phyloP scores from a whole-genome alignment of 768 basidiomycete species.

The Boletales sp. region DNA sequence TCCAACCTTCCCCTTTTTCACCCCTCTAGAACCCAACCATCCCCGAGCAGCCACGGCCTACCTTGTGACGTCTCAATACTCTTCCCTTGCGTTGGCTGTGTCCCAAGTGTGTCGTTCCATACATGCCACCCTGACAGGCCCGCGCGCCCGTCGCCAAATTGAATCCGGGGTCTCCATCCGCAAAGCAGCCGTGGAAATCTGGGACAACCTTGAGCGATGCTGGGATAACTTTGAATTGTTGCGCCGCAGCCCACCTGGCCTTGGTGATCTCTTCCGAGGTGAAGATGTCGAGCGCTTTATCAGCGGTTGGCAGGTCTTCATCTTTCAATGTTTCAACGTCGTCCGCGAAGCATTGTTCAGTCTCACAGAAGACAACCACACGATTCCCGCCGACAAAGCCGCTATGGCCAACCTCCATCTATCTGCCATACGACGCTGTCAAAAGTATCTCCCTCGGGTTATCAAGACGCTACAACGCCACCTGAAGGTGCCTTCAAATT shows the following conservation, averaged over 20 bases:
- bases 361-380: constrained; percentile 43
- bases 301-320: constrained; percentile 88
- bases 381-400: constrained; percentile 44
- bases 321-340: constrained; percentile 89
- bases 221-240: constrained; percentile 83
- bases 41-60: constrained; percentile 42
- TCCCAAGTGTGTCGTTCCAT: constrained; percentile 75
- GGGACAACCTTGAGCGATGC: constrained; percentile 75
- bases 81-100: constrained; percentile 70
- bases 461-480: constrained; percentile 52
- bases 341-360: constrained; percentile 68
- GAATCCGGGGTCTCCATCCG: constrained; percentile 54
- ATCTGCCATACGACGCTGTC: constrained; percentile 47
- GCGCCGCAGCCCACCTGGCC: constrained; percentile 41
- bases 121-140: constrained; percentile 75
- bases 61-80: constrained; percentile 53
- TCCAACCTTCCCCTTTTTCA: constrained; percentile 22
- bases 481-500: constrained; percentile 37
- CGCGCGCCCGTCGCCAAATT: constrained; percentile 59
- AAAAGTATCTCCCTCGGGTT: constrained; percentile 46
- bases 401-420: constrained; percentile 44
- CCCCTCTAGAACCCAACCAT: constrained; percentile 22
- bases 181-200: constrained; percentile 66
- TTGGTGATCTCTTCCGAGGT: constrained; percentile 36
- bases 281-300: constrained; percentile 67